Base-by-base conservation (phyloP, 2,329 filamentous ascomycete genomes). In the Zymoseptoria tritici region DNA sequence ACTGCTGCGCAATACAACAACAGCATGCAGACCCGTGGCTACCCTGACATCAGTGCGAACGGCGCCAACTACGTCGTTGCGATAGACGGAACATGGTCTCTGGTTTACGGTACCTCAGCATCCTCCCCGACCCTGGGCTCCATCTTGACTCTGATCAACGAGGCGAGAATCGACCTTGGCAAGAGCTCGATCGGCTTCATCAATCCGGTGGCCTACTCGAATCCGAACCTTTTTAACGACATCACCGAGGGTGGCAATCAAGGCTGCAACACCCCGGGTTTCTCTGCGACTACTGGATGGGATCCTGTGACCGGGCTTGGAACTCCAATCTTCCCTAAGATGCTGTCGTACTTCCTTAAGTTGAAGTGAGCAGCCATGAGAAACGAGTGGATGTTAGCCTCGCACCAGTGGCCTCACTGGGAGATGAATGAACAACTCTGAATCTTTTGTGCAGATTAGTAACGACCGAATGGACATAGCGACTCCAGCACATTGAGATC, bases 21-120 rank as follows among this genome's bases (percentile, higher is more conserved):
- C 53, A 59, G 56, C 31, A 58, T 62, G 54, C 51, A 60, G 11
- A 66, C 64, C 9, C 56, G 64, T 19, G 64, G 64, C 1, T 65
- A 59, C 49, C 75, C 76, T 7, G 76, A 77, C 49, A 73, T 74
- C 55, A 68, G 64, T 36, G 65, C 68, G 16, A 70, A 72, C 51
- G 71, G 71, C 4, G 69, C 70, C 8, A 72, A 72, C 58, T 71
- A 70, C 57, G 68, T 71, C 20, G 70, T 80, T 6, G 77, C 77
- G 1, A 68, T 79, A 31, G 69, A 79, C 54, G 78, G 78, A 20
- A 66, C 68, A 4, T 78, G 78, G 57, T 64, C 66, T 0, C 71
- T 78, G 26, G 75, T 79, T 0, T 81, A 75, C 55, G 82, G 81
- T 13, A 85, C 83, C 0, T 81, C 78, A 55, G 79, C 80, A 7